Evolutionary conservation across 352 stramenopile species (phyloP), one percentile per base, ranked within the genome.

Genomic region (Pythium dissotocum): DNA sequence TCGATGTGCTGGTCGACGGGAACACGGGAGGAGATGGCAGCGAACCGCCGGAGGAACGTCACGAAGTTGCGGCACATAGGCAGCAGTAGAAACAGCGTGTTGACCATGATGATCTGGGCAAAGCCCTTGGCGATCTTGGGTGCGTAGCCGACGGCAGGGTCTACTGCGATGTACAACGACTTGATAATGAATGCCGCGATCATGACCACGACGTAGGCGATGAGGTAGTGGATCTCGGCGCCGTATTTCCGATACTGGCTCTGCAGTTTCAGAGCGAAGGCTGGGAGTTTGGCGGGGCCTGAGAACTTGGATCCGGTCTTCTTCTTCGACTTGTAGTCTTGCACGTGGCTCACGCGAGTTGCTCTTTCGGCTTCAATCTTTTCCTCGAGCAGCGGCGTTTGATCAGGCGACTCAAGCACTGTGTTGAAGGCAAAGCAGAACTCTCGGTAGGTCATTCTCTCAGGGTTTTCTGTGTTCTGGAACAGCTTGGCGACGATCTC

Each of bases 1-100:
- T 87, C 78, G 44, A 93, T 88, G 69, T 90, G 75, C 44, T 89
- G 66, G 71, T 91, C 85, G 32, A 93, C 72, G 2, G 85, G 85
- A 6, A 91, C 67, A 36, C 84, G 66, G 21, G 79, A 77, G 13
- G 82, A 77, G 16, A 92, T 72, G 14, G 28, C 61, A 1, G 58
- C 52, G 44, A 61, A 67, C 4, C n/a, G 73, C 6, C 84, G 79
- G 32, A 91, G 69, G 3, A 77, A 73, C 58, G 82, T 82, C 32
- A 92, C 72, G 30, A 92, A 86, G 49, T 83, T 87, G 48, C 83
- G 82, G 48, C 85, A 92, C 77, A 93, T 90, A 5, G 85, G 83
- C 26, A 93, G 58, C 55, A 93, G 65, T 7, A 93, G 81, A 52
- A 86, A 90, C 38, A 87, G 74, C 53, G 83, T 89, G 71, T 91